These are phyloP conservation scores for Gleditsia sinensis DNA, from an alignment of 306 rosid species.

Conservation along the genomic window DNA sequence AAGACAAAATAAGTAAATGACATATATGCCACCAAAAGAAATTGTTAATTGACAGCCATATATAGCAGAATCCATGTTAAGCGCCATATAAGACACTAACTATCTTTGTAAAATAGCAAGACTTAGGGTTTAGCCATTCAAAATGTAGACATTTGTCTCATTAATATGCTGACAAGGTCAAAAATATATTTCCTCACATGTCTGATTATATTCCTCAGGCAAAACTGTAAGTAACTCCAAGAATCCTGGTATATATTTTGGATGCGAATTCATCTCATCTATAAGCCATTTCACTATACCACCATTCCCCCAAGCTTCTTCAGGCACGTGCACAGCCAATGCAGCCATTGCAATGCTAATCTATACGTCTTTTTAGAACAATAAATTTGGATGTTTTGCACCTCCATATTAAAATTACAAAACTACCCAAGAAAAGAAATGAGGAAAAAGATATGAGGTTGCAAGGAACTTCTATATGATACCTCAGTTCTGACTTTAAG, in stretches of 20 bases:
- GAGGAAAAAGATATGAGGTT: background rate
- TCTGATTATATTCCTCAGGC: slow-evolving; percentile 84
- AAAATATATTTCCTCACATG: too few species aligned
- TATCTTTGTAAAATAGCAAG: too few species aligned
- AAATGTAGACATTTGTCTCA: too few species aligned
- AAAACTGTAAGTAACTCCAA: too few species aligned
- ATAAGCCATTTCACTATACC: slow-evolving; percentile 96
- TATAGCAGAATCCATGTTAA: too few species aligned
- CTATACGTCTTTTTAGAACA: slow-evolving; percentile 51
- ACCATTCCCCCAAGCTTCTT: slow-evolving; percentile 96
- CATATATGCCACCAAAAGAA: slow-evolving; percentile 21
- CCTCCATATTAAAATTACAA: slow-evolving; percentile 13
- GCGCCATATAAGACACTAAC: too few species aligned
- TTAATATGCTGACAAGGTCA: too few species aligned
- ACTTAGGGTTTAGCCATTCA: too few species aligned
- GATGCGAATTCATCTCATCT: slow-evolving; percentile 86
- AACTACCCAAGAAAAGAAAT: slow-evolving; percentile 3
- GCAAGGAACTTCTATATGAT: slow-evolving; percentile 27
- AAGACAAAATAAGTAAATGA: slow-evolving; percentile 32
- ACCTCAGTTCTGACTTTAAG: slow-evolving; percentile 98
- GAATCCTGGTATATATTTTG: too few species aligned
- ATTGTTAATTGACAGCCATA: too few species aligned
- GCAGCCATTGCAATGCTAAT: slow-evolving; percentile 99
- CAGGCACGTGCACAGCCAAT: slow-evolving; percentile 91
- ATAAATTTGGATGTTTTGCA: slow-evolving; percentile 14